These are phyloP conservation scores for Helotiales sp. DNA, from an alignment of 2,329 filamentous ascomycete genomes.

Conservation along the genomic window DNA sequence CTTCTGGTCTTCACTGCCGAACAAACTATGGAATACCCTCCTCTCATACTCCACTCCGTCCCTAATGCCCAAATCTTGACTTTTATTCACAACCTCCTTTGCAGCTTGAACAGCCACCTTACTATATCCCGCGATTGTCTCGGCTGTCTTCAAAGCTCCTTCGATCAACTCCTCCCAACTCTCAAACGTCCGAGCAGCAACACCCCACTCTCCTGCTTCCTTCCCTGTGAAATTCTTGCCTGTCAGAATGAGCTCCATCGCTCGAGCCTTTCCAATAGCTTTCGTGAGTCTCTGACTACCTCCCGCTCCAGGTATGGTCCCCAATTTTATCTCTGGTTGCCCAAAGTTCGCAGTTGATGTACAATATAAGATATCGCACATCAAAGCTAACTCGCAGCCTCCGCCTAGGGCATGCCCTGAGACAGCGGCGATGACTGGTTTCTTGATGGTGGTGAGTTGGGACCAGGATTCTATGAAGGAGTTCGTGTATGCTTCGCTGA, in stretches of 20 bases:
- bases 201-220: slow-evolving; percentile 86
- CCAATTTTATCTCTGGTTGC: slow-evolving; percentile 95
- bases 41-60: slow-evolving; percentile 96
- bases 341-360: slow-evolving; percentile 85
- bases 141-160: slow-evolving; percentile 78
- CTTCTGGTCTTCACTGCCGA: slow-evolving; percentile 96
- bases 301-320: slow-evolving; percentile 87
- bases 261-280: slow-evolving; percentile 78
- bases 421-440: slow-evolving; percentile 90
- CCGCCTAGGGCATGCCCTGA: slow-evolving; percentile 93
- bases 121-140: slow-evolving; percentile 85
- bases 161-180: slow-evolving; percentile 81
- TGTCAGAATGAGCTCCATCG: slow-evolving; percentile 90
- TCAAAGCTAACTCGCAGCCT: slow-evolving; percentile 95
- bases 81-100: slow-evolving; percentile 99
- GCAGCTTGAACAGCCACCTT: slow-evolving; percentile 83
- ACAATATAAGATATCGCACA: slow-evolving; percentile 95
- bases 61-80: slow-evolving; percentile 81
- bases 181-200: slow-evolving; percentile 80
- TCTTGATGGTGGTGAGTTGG: slow-evolving; percentile 80
- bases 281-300: slow-evolving; percentile 86
- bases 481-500: slow-evolving; percentile 80
- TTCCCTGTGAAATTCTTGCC: slow-evolving; percentile 80
- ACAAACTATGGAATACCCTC: slow-evolving; percentile 87
- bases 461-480: slow-evolving; percentile 98